Percentiles rank a stretch among this genome's conserved stretches.
Evolutionary conservation across 108 stramenopile genomes (phyloP).

Genomic region (Cyclotella kingstonii): DNA sequence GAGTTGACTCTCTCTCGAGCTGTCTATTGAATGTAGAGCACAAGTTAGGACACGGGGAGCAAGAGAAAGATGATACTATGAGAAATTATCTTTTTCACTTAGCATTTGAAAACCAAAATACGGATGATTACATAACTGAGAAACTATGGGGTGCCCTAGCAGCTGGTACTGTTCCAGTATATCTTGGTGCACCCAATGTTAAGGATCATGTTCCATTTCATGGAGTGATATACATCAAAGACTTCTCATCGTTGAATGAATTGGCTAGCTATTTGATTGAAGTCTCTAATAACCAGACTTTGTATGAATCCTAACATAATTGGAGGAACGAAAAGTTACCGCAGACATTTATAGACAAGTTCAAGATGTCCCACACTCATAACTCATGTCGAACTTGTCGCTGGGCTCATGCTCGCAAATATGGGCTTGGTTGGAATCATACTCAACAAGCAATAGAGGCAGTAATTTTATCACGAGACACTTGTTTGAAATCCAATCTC

Average conservation of each 20-base stretch:
- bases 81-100: constrained; percentile 60
- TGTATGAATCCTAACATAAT: constrained; percentile 65
- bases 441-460: constrained; percentile 35
- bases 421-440: constrained; percentile 66
- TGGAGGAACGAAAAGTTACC: constrained; percentile 59
- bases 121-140: constrained; percentile 74
- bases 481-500: constrained; percentile 33
- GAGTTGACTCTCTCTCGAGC: constrained; percentile 51
- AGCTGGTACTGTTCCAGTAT: constrained; percentile 65
- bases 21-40: constrained; percentile 63
- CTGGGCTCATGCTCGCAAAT: constrained; percentile 54
- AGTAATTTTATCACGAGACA: constrained; percentile 24
- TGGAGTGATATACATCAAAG: constrained; percentile 52
- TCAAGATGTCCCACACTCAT: constrained; percentile 48
- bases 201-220: constrained; percentile 33
- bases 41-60: constrained; percentile 1
- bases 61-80: constrained; percentile 25
- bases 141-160: constrained; percentile 67
- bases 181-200: constrained; percentile 33
- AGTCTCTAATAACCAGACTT: constrained; percentile 41
- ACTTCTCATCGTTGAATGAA: constrained; percentile 37
- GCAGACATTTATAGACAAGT: constrained; percentile 38
- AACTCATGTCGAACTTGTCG: constrained; percentile 61
- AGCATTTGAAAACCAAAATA: constrained; percentile 59
- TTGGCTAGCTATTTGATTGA: constrained; percentile 51